Evolutionary conservation across 2,329 filamentous ascomycete genomes (phyloP).

Genomic region (Hypoxylon sp.): DNA sequence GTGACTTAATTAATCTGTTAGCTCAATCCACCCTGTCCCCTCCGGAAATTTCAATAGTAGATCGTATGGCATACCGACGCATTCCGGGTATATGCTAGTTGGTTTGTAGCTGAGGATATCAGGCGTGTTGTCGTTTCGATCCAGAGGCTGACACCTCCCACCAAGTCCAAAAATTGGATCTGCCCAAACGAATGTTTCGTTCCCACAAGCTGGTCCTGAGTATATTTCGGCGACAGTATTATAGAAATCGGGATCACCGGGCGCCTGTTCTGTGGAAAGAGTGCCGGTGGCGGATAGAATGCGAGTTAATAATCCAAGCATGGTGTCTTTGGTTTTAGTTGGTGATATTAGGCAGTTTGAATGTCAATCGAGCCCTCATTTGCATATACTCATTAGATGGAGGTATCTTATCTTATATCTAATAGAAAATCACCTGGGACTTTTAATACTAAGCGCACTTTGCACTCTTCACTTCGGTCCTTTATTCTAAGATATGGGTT

Average conservation of each 20-base stretch:
- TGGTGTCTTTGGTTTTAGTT: too few species aligned
- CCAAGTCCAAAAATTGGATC: constrained; percentile 32
- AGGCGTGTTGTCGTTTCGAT: constrained; percentile 27
- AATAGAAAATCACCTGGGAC: too few species aligned
- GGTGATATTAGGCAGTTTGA: too few species aligned
- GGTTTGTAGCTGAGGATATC: constrained; percentile 31
- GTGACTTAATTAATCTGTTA: constrained; percentile 27
- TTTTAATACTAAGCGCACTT: too few species aligned
- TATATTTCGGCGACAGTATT: constrained; percentile 28
- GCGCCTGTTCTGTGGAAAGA: constrained; percentile 2
- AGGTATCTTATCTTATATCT: too few species aligned
- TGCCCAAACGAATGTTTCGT: constrained; percentile 29
- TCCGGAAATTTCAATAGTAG: too few species aligned
- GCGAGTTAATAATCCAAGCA: constrained; percentile 7
- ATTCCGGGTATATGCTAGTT: constrained; percentile 27
- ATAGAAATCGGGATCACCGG: constrained; percentile 28
- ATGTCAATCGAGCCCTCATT: too few species aligned
- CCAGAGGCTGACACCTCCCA: constrained; percentile 29
- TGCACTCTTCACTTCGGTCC: constrained; percentile 2
- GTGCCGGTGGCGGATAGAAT: constrained; percentile 1
- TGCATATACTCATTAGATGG: too few species aligned
- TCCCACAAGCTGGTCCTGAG: constrained; percentile 23
- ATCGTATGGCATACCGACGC: constrained; percentile 19
- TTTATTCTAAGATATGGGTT: constrained; percentile 7
- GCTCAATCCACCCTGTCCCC: too few species aligned